A percentile compares a stretch with the other conserved stretches of the same genome.
Conservation (phyloP, 805 yeast genomes). For the Hanseniaspora nectarophila region DNA sequence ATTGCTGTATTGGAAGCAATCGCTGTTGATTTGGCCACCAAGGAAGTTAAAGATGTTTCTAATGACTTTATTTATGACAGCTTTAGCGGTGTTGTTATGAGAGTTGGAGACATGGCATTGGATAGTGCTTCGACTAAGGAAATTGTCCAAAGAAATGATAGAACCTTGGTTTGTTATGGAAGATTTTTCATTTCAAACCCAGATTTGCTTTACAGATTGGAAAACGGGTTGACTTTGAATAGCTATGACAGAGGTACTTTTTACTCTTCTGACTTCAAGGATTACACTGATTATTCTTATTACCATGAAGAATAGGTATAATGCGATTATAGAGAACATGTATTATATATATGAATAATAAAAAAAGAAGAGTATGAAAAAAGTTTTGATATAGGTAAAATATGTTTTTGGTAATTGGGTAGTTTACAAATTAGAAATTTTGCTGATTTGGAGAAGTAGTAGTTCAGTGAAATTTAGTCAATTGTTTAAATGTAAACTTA, state of each 20-base stretch:
- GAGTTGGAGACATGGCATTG: conserved; percentile 12
- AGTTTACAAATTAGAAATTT: no score
- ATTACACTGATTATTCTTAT: conserved; percentile 26
- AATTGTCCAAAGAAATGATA: conserved; percentile 25
- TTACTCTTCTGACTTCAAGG: conserved; percentile 28
- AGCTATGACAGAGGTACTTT: conserved; percentile 33
- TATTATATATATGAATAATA: no score
- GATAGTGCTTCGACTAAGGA: neutral
- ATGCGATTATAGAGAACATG: no score
- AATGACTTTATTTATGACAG: conserved; percentile 16
- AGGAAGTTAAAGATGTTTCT: conserved; percentile 13
- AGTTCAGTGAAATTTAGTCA: no score
- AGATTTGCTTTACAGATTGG: conserved; percentile 30
- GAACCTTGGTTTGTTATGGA: conserved; percentile 35
- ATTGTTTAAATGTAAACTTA: no score
- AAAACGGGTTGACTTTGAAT: conserved; percentile 27
- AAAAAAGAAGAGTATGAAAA: no score
- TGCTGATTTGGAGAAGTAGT: no score
- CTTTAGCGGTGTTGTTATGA: conserved; percentile 21
- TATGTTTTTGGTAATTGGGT: no score
- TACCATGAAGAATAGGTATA: no score
- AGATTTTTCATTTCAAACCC: conserved; percentile 33
- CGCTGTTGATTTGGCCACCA: conserved; percentile 19
- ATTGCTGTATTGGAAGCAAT: conserved; percentile 39
- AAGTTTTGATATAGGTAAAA: no score